Evolutionary conservation across 192 early-diverging fungal species (phyloP).

Genomic region (Umbelopsis isabellina): DNA sequence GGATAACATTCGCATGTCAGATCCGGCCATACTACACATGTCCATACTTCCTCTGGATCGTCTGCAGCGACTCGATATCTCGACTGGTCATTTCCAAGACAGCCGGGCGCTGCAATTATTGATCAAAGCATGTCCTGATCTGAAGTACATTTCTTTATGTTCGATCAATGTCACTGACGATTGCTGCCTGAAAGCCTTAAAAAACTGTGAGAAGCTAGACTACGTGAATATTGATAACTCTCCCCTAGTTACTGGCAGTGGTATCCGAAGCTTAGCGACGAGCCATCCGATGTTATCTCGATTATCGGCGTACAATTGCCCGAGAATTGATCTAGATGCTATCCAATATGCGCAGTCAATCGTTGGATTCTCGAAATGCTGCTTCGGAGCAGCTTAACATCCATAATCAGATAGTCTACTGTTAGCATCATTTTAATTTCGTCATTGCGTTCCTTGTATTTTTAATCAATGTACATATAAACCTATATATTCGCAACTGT

Average conservation of each 20-base stretch:
- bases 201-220: neutral
- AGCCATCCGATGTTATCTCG: neutral
- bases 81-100: neutral
- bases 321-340: constrained; percentile 4
- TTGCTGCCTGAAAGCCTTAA: neutral
- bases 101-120: neutral
- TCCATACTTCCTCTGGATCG: neutral
- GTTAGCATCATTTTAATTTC: too few relatives aligned
- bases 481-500: too few relatives aligned
- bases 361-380: neutral
- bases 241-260: neutral
- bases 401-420: too few relatives aligned
- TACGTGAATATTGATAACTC: neutral
- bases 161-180: neutral
- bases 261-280: neutral
- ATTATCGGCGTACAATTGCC: neutral
- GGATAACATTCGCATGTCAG: neutral
- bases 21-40: neutral
- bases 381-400: neutral
- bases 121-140: neutral
- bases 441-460: too few relatives aligned
- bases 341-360: neutral
- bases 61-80: neutral
- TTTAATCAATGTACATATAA: too few relatives aligned
- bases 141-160: neutral